Base-by-base conservation (phyloP, 192 early-diverging fungal genomes). In the Entomortierella beljakovae region DNA sequence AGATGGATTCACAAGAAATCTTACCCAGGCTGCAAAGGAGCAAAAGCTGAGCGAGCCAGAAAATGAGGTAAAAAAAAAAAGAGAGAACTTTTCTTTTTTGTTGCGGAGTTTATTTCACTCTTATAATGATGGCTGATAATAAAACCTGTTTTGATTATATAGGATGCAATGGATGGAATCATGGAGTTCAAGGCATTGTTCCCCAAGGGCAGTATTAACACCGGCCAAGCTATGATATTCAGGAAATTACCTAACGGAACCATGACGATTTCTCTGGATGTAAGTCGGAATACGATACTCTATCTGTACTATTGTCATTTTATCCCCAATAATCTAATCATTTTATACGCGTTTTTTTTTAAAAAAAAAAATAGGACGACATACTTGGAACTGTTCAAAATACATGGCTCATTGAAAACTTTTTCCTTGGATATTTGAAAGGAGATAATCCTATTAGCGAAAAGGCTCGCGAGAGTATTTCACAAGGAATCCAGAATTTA, bases 401-500 rank as follows among this genome's bases (percentile, higher is more conserved):
- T 43, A 28, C 52, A 8, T 89, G 88, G 88, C 15, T 89, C 16
- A 68, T 82, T 11, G 86, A 83, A 15, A 81, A 81, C 25, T 84
- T 89, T 46, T 69, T 89, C 23, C 71, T 87, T 62, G 82, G 77
- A 1, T 89, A 89, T 70, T 60, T 89, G 25, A 71, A 83, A 9
- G 68, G 82, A 20, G 70, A 70, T 0, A 64, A 71, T 11, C 87
- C 87, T 25, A 81, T 84, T 15, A 86, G 85, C 49, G 56, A 77
- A 37, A 62, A 70, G 37, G 85, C 83, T 16, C 60, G 73, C 23
- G 68, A 69, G 37, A 79, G 75, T 51, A 65, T 79, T 35, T 66
- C 67, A 10, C 26, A 79, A 5, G 75, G 75, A 7, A 65, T 79
- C 28, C 75, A 79, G 15, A 48, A 79, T 34, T 33, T 79, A 23